phyloP scores from a whole-genome alignment of 2,329 filamentous ascomycete species.

The Stachybotrys chartarum region DNA sequence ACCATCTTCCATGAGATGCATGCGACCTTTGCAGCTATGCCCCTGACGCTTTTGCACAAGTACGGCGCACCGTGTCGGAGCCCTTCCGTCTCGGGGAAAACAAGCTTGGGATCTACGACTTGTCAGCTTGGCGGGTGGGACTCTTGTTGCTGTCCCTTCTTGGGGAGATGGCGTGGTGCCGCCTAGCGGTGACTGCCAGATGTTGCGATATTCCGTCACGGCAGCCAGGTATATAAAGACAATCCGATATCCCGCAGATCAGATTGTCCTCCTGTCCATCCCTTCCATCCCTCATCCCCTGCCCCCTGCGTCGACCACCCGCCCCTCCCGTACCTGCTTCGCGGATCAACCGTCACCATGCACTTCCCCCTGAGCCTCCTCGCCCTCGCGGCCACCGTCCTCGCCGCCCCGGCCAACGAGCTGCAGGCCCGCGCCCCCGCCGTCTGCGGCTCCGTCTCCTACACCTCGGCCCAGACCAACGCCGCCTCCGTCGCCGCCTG shows the following conservation, averaged over 20 bases:
- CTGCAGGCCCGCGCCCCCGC: conserved; percentile 13
- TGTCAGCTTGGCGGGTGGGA: neutral
- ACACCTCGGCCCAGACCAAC: conserved; percentile 18
- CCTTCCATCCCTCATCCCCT: neutral
- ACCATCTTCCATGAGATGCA: too few species aligned
- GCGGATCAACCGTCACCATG: conserved; percentile 10
- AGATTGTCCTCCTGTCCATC: neutral
- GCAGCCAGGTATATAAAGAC: neutral
- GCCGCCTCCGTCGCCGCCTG: conserved; percentile 21
- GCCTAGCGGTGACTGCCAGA: neutral
- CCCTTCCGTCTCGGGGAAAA: too few species aligned
- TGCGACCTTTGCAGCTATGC: too few species aligned
- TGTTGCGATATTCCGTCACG: neutral
- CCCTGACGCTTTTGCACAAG: too few species aligned
- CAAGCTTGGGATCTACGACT: neutral
- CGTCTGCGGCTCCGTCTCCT: conserved; percentile 20
- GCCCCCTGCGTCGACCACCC: neutral
- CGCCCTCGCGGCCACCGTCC: conserved; percentile 17
- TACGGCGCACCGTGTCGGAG: too few species aligned
- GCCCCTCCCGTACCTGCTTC: neutral
- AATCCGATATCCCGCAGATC: neutral
- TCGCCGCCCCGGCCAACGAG: conserved; percentile 17
- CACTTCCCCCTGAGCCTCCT: conserved; percentile 16
- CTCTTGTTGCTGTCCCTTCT: too few species aligned
- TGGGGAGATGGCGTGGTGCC: too few species aligned